Evolutionary conservation across 768 basidiomycete genomes (phyloP), one percentile per base, ranked within the genome.

Genomic region (Daedaleopsis nitida): DNA sequence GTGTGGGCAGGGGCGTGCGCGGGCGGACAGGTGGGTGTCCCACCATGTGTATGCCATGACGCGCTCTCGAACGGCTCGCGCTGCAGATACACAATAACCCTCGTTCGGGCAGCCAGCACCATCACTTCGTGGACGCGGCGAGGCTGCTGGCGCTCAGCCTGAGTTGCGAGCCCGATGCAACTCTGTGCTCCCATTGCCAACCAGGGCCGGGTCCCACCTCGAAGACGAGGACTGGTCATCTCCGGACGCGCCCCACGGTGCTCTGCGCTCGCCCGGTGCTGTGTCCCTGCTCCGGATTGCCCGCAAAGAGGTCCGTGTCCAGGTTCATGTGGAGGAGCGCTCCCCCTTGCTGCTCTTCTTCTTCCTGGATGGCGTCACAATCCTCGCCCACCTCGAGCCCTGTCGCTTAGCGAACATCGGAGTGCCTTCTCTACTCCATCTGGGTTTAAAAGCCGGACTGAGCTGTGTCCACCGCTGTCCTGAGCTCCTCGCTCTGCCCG

Each of bases 31-130:
- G 55, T 32, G 45, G 32, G 43, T 48, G 35, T 27, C n/a, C 38
- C 55, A 52, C 51, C 57, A 53, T 55, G 56, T 62, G 61, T 55
- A 43, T 8, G 44, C 56, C 61, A 58, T 58, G 56, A 62, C 57
- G 37, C 27, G 61, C 52, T 62, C 57, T 62, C 52, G 57, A 44
- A 48, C 52, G 47, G 49, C 56, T 51, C 56, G 47, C 42, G 48
- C 24, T 39, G 60, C 53, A 49, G 54, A 60, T 54, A 24, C 47
- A 32, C 53, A 52, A 53, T 42, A 19, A 17, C 32, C 52, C 57
- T 44, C 52, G 53, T 58, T 52, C 49, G 50, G 52, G 43, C 24
- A 35, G 56, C 50, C 61, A 32, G 32, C 56, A 54, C n/a, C 45
- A 62, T 58, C 61, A 62, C 52, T 32, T 49, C 61, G 45, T 62